Base-by-base conservation (phyloP, 1,139 yeast species). In the Suzukiozyma palmioleophila region DNA sequence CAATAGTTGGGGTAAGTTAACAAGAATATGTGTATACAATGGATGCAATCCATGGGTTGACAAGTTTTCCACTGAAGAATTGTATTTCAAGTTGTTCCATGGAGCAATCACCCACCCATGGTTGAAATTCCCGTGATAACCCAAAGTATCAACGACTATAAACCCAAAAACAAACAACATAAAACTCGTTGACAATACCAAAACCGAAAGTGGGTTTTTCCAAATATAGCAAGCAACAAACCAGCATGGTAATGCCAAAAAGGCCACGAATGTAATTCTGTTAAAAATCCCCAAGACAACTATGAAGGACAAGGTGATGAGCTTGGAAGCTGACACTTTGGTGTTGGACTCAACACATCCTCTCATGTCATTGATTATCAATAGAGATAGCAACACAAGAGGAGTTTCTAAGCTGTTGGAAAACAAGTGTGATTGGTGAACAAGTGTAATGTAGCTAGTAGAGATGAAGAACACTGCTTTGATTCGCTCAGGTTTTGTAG, bases 361-460 rank as follows among this genome's bases (percentile, higher is more conserved):
- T 13, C 36, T 16, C 36, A 76, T 51, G 38, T 73, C 72, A 47
- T 75, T 71, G 26, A 77, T 64, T 12, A 78, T 49, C 60, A 74
- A 74, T 9, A 89, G 59, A 8, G 77, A 68, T 43, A 79, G 50
- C 30, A 89, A 53, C 15, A 92, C 64, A 26, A 89, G 46, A 15
- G 80, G 64, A 0, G 97, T 87, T 52, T 94, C 99, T 3, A 87
- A 57, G 24, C 90, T 78, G 56, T 94, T 94, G 27, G 96, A 86
- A 53, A 94, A 87, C 2, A 95, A 81, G 56, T 90, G 97, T 1
- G 87, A 72, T 56, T 92, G 97, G 52, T 81, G 83, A 0, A 84
- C 79, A 66, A 87, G 71, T 0, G 95, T 82, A 10, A 89, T 73
- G 54, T 85, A 92, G 1, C 95, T 85, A 0, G 95, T 81, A 57